These are phyloP conservation scores for Raffaelea albimanens DNA, from an alignment of 2,329 filamentous ascomycete genomes.

Conservation along the genomic window DNA sequence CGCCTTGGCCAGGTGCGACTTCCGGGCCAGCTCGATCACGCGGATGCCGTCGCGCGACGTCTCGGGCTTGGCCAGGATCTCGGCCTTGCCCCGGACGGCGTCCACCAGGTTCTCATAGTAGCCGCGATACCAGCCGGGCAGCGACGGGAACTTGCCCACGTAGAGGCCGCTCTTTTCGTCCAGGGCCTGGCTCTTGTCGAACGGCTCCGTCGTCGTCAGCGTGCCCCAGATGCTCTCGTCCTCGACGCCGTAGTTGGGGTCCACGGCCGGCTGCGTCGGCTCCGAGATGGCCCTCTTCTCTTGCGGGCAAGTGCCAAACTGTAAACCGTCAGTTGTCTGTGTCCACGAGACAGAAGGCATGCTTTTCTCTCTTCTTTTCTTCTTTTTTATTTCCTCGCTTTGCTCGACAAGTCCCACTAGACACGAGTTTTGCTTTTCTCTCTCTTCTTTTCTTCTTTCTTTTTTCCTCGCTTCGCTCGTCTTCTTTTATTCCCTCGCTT, in stretches of 20 bases:
- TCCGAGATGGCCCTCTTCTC: constrained; percentile 19
- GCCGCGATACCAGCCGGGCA: constrained; percentile 28
- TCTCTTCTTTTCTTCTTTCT: no score
- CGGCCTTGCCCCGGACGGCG: constrained; percentile 26
- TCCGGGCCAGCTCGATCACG: constrained; percentile 30
- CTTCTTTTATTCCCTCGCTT: no score
- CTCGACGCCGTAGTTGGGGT: constrained; percentile 24
- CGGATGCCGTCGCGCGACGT: constrained; percentile 27
- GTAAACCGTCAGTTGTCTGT: not conserved
- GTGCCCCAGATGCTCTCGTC: constrained; percentile 23
- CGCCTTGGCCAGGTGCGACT: constrained; percentile 15
- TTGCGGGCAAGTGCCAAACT: constrained; percentile 22
- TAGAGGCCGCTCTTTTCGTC: constrained; percentile 22
- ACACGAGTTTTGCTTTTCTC: no score
- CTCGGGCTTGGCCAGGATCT: constrained; percentile 26
- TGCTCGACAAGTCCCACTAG: not conserved
- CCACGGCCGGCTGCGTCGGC: constrained; percentile 10
- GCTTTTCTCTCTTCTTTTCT: no score
- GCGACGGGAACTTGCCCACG: constrained; percentile 25
- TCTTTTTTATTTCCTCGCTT: no score
- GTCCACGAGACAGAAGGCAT: not conserved
- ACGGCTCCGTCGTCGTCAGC: constrained; percentile 27
- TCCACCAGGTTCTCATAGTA: constrained; percentile 30
- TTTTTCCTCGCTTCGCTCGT: no score
- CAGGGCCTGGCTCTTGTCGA: constrained; percentile 20